Evolutionary conservation across 2,329 filamentous ascomycete genomes (phyloP).

Genomic region (Penicillium vulpinum): DNA sequence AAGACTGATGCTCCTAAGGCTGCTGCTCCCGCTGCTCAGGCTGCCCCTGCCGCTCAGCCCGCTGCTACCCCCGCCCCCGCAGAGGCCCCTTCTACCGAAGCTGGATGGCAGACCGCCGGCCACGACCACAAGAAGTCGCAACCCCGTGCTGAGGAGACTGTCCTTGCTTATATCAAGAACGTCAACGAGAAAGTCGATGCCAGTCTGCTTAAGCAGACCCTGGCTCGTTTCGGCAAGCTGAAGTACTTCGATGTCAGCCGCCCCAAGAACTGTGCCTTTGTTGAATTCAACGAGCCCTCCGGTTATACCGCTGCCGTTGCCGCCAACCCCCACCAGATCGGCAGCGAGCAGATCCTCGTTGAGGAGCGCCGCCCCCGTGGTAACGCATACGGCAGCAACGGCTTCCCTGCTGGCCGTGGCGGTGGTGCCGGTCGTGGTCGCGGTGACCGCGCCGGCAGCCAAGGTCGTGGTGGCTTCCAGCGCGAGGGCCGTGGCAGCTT

Average conservation of each 20-base stretch:
- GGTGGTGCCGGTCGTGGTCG: conserved; percentile 67
- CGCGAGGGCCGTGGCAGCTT: conserved; percentile 69
- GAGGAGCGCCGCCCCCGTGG: conserved; percentile 84
- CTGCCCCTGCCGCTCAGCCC: conserved; percentile 35
- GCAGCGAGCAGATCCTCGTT: conserved; percentile 77
- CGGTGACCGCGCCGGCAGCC: conserved; percentile 65
- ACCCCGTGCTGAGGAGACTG: conserved; percentile 70
- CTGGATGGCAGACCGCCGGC: conserved; percentile 87
- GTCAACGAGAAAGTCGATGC: conserved; percentile 85
- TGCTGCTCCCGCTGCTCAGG: conserved; percentile 33
- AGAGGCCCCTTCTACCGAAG: conserved; percentile 72
- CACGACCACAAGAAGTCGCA: conserved; percentile 78
- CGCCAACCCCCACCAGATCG: conserved; percentile 83
- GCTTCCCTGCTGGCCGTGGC: conserved; percentile 61
- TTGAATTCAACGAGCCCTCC: conserved; percentile 80
- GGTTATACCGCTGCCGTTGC: conserved; percentile 80
- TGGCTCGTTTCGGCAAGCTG: conserved; percentile 69
- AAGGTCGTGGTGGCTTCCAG: conserved; percentile 66
- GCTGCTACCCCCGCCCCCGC: conserved; percentile 36
- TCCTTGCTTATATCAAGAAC: conserved; percentile 91
- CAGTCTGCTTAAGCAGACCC: conserved; percentile 66
- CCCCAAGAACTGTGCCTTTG: conserved; percentile 93
- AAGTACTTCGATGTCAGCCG: conserved; percentile 65
- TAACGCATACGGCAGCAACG: conserved; percentile 68
- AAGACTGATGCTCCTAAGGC: conserved; percentile 37